A percentile compares a stretch with the other conserved stretches of the same genome.
These are phyloP conservation scores for Penicillium coprophilum DNA, from an alignment of 495 filamentous ascomycete species.

Conservation along the genomic window DNA sequence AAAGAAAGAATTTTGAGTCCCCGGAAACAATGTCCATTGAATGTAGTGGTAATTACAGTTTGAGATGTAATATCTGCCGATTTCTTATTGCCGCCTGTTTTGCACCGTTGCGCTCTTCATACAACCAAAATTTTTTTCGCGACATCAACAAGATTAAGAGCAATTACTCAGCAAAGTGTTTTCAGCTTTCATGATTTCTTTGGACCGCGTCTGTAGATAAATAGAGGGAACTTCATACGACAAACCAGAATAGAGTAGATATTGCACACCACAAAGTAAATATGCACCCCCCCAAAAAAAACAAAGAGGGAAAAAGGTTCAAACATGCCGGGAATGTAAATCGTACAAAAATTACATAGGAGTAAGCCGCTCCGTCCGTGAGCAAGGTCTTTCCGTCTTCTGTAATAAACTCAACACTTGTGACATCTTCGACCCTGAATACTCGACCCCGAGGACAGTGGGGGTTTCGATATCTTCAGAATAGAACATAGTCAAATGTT, in stretches of 20 bases:
- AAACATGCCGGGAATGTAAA: background rate
- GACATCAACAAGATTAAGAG: too few relatives aligned
- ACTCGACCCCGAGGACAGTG: constrained; percentile 26
- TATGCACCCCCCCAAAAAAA: too few relatives aligned
- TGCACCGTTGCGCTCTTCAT: background rate
- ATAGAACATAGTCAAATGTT: constrained; percentile 23
- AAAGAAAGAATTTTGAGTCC: background rate
- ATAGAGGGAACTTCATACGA: background rate
- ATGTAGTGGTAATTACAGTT: background rate
- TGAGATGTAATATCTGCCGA: background rate
- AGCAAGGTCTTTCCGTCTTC: background rate
- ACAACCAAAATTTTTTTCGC: too few relatives aligned
- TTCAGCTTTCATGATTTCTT: too few relatives aligned
- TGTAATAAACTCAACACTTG: constrained; percentile 23
- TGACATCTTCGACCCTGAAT: constrained; percentile 26
- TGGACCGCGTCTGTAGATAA: too few relatives aligned
- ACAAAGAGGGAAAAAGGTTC: background rate
- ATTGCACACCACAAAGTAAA: background rate
- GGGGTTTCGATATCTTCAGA: constrained; percentile 21
- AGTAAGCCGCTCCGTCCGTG: background rate
- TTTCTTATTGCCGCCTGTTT: background rate
- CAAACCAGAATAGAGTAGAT: background rate
- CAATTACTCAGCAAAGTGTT: too few relatives aligned
- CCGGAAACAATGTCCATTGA: background rate
- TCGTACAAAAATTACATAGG: background rate